Evolutionary conservation across 1,139 yeast species (phyloP), one percentile per base, ranked within the genome.

Genomic region (Candida tunisiensis): DNA sequence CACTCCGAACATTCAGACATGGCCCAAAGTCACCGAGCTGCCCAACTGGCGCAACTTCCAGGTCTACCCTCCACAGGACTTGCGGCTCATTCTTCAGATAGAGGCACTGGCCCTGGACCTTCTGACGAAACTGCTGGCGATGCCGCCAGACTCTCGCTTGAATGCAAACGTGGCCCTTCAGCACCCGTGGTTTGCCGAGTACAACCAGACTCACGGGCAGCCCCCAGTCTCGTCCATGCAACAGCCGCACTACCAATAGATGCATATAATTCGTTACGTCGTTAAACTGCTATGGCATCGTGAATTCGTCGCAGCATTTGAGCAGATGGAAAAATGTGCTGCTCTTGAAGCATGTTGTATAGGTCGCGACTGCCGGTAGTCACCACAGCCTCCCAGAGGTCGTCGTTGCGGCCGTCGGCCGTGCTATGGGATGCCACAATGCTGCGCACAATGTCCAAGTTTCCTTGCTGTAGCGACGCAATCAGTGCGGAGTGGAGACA

Each of bases 121-220:
- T 36, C 59, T 91, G 38, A 69, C 70, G 37, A 68, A 77, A 26
- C 59, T 91, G 43, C 62, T 88, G 39, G 95, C 83, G 50, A 69
- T 85, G 74, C 72, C 85, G 42, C 98, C 98, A 2, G 96, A 85
- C 44, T 70, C 72, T 38, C 67, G 98, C 49, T 70, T 88, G 23
- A 72, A 91, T 25, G 95, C 96, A 4, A 67, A 88, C 38, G 93
- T 80, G 49, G 93, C 94, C 3, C 64, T 88, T 40, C 88, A 77
- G 42, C 95, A 85, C 47, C 92, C 93, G 3, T 88, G 95, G 94
- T 85, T 88, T 51, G 78, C 78, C 30, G 95, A 85, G 45, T 74
- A 73, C 32, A 33, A 41, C n/a, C n/a, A n/a, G n/a, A n/a, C n/a
- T n/a, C n/a, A n/a, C n/a, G n/a, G n/a, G n/a, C n/a, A n/a, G n/a